phyloP scores from a whole-genome alignment of 2,329 filamentous ascomycete species.

The Diaporthe sp. region DNA sequence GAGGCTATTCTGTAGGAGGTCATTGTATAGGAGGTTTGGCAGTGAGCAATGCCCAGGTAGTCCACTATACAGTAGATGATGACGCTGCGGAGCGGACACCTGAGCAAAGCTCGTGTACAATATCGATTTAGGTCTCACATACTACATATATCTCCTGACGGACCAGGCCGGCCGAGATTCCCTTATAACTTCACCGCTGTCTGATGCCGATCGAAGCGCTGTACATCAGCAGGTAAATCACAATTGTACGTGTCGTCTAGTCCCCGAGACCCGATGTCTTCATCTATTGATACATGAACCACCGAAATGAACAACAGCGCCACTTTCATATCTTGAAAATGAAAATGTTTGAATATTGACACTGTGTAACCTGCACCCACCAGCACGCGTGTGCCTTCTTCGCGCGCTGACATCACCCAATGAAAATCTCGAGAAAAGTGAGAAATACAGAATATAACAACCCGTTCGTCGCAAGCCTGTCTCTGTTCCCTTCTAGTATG shows the following conservation, averaged over 20 bases:
- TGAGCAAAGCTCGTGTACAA: too few relatives aligned
- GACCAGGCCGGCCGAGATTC: too few relatives aligned
- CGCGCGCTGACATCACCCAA: background rate
- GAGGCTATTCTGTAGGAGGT: too few relatives aligned
- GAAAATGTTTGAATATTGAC: background rate
- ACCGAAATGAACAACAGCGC: background rate
- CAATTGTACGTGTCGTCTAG: background rate
- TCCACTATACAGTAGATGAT: too few relatives aligned
- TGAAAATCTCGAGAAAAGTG: background rate
- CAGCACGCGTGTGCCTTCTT: slow-evolving; percentile 22
- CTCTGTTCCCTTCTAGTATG: slow-evolving; percentile 31
- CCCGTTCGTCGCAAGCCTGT: background rate
- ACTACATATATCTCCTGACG: background rate
- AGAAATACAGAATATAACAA: background rate
- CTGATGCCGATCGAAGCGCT: background rate
- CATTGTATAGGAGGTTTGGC: too few relatives aligned
- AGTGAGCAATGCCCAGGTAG: too few relatives aligned
- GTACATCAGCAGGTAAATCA: background rate
- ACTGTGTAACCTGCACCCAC: background rate
- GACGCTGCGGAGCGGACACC: too few relatives aligned
- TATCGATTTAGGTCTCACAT: too few relatives aligned
- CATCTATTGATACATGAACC: background rate
- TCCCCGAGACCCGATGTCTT: background rate
- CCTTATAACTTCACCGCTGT: background rate
- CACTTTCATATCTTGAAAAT: background rate